Evolutionary conservation across 768 basidiomycete species (phyloP), one percentile per base, ranked within the genome.

Genomic region (Leucogyrophana mollusca): DNA sequence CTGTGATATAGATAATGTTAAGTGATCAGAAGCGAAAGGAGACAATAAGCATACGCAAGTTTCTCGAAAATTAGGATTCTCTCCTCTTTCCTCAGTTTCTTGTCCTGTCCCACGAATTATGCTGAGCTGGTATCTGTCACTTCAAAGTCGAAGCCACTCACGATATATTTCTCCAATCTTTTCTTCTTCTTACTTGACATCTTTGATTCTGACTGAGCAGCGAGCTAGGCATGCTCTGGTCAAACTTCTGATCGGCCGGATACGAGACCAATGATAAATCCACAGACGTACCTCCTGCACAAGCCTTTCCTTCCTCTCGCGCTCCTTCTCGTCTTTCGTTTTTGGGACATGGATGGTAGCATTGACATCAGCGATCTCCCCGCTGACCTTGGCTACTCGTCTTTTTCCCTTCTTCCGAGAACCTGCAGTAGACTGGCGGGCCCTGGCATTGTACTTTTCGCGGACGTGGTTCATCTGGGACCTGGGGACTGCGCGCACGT

Each of bases 31-130:
- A 39, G 33, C 10, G 20, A 41, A 46, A 20, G 20, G 22, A 20
- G 24, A 22, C 21, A 45, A 18, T 34, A 14, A 25, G 79, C 83
- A 51, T 69, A 93, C 93, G 83, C 78, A 50, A 96, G 73, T 62
- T 89, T 92, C 53, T 90, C 80, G 45, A 95, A 83, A 11, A 96
- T 74, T 16, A 74, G 63, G 4, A 80, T 58, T 36, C 93, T 80
- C 50, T 91, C 90, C 59, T 96, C 94, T 62, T 93, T 90, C 68
- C 87, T 91, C 39, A 95, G 70, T 66, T 94, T 94, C 70, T 94
- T 94, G 40, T 91, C 87, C 91, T 94, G 51, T 39, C 46, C n/a
- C 6, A n/a, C 34, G 22, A 43, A 51, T 9, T 49, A 49, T 9
- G 49, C 24, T 42, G 16, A n/a, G 25, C 10, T 22, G 21, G 17